A percentile compares a stretch with the other conserved stretches of the same genome.
Conservation (phyloP, 352 stramenopile species). For the Phytophthora nicotianae region DNA sequence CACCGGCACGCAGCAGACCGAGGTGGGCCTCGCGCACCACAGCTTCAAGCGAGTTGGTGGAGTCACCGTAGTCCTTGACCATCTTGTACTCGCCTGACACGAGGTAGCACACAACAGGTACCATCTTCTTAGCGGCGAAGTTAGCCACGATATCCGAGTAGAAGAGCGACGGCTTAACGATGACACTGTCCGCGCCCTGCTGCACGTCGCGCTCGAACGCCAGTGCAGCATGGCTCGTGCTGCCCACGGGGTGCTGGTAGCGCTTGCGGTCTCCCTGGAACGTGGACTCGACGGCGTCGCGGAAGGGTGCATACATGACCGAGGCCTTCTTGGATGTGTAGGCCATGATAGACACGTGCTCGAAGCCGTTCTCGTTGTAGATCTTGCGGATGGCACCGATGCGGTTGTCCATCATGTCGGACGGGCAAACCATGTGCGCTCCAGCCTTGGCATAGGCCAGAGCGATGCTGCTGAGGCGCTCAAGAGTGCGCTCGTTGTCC, state of each 20-base stretch:
- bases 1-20: constrained; percentile 89
- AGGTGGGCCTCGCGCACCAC: constrained; percentile 88
- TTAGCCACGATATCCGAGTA: constrained; percentile 98
- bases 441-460: constrained; percentile 96
- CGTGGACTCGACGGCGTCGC: constrained; percentile 97
- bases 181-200: constrained; percentile 98
- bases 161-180: constrained; percentile 99
- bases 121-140: constrained; percentile 90
- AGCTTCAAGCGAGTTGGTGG: constrained; percentile 79
- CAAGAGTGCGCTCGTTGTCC: constrained; percentile 96
- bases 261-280: constrained; percentile 96
- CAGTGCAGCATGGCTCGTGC: constrained; percentile 78
- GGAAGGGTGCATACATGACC: constrained; percentile 96
- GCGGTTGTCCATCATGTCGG: constrained; percentile 98
- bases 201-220: constrained; percentile 81
- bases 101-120: constrained; percentile 98
- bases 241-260: constrained; percentile 95
- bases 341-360: constrained; percentile 98
- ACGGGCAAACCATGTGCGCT: constrained; percentile 97
- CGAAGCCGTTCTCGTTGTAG: constrained; percentile 96
- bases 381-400: constrained; percentile 95
- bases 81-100: constrained; percentile 99
- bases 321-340: constrained; percentile 99
- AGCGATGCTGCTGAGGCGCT: constrained; percentile 95
- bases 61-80: constrained; percentile 94